Evolutionary conservation across 2,329 filamentous ascomycete species (phyloP), one percentile per base, ranked within the genome.

Genomic region (Penicillium digitatum): DNA sequence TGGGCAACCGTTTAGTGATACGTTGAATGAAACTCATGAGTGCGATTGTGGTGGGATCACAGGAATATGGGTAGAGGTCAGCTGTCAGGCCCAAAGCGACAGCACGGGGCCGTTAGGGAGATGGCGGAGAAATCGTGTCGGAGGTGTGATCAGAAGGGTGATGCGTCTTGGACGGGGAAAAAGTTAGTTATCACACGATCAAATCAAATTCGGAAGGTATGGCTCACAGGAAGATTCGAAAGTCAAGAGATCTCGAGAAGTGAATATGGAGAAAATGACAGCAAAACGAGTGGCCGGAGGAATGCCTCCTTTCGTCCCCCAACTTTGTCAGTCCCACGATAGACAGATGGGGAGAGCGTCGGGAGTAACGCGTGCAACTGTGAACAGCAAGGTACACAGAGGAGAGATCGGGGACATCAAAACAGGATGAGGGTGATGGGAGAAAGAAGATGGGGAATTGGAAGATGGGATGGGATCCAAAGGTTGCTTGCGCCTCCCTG

Each of bases 21-120:
- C 79, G 77, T 65, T 81, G 79, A 66, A 81, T 76, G 68, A 82
- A 77, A 61, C 78, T 75, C 79, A 82, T 82, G 64, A 65, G 65
- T 68, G 67, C 69, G 62, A 64, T 62, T 54, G 61, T 63, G 62
- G 56, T 54, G 57, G 51, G 46, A 61, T 53, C 60, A 50, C 60
- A 60, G 58, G 46, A 34, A 39, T 32, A 27, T 27, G 11, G 20
- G 39, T 45, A 39, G 40, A 24, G 42, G 43, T 58, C 54, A 60
- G 56, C 58, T 66, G 62, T 54, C 44, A 46, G 48, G 56, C 57
- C 62, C 55, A 50, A 50, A 58, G 60, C 49, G 55, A 49, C 42
- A 64, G 56, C 56, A 58, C 57, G 35, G 31, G 52, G 58, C 52
- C 46, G 54, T 48, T 47, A 49, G 54, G 49, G 44, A 53, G 56